Base-by-base conservation (phyloP, 371 early-diverging fungal species). In the Rhizopus stolonifer region DNA sequence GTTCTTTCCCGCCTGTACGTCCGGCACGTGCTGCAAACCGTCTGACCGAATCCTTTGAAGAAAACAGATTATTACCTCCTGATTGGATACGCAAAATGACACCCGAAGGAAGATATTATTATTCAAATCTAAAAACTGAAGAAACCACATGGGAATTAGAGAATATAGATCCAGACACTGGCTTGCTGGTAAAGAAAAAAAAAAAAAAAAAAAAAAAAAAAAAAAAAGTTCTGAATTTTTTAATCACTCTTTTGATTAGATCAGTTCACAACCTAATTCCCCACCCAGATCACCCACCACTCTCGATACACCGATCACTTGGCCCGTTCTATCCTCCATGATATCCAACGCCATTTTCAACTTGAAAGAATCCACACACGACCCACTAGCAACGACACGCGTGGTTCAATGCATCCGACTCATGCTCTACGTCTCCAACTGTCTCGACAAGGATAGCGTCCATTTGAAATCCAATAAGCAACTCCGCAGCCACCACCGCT, bases 391-490 rank as follows among this genome's bases (percentile, higher is more conserved):
- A 8, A 58, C 70, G 0, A 57, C 60, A 4, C 46, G 66, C 13
- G 82, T 94, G 15, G 88, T 94, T 5, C 81, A 87, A 14, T 83
- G 90, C 18, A 86, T 94, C 45, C 86, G 92, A 15, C 79, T 86
- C 14, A 78, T 96, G 79, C 79, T 96, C 36, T 85, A 85, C 22
- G 80, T 89, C 23, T 81, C 88, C n/a, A 86, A 89, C 18, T 83
- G 88, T 1, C 71, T 88, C 4, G 85, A 85, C 17, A 83, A 83
- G 47, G 90, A 91, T 25, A 71, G 61, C 0, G 72, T 82, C 5
- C 62, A 83, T 42, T 74, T 90, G 52, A 80, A 83, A 26, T 65
- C 76, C 31, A 85, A 90, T 64, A 79, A 80, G 21, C 60, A 78
- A 21, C 74, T 95, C 38, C 82, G 85, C 56, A 68, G 72, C 33